A percentile compares a stretch with the other conserved stretches of the same genome.
These are phyloP conservation scores for Xylaria curta DNA, from an alignment of 495 filamentous ascomycete genomes.

Conservation along the genomic window DNA sequence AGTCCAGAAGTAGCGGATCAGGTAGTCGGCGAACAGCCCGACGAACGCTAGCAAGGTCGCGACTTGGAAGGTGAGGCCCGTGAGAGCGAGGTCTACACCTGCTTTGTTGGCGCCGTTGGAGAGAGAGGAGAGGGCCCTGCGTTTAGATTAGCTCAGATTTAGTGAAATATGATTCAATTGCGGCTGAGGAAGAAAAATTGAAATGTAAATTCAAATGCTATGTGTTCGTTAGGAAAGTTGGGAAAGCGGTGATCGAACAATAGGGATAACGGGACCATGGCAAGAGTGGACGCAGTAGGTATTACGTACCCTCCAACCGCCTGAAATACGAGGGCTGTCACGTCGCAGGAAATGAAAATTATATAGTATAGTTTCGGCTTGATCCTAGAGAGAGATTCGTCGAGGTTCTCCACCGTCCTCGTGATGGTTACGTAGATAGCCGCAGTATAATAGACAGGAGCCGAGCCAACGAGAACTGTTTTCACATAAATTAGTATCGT, in stretches of 20 bases:
- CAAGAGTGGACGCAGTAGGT: no score
- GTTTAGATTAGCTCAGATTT: no score
- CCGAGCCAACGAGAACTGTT: slow-evolving; percentile 60
- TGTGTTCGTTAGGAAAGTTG: no score
- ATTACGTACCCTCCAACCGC: slow-evolving; percentile 45
- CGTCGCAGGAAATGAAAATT: slow-evolving; percentile 61
- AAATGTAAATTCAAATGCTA: no score
- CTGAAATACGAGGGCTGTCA: slow-evolving; percentile 58
- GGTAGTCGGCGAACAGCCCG: slow-evolving; percentile 51
- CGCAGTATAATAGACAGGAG: slow-evolving; percentile 63
- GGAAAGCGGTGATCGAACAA: no score
- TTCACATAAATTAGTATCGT: neutral
- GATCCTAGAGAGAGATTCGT: slow-evolving; percentile 57
- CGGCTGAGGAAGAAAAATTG: no score
- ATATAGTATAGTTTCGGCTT: slow-evolving; percentile 57
- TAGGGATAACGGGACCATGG: no score
- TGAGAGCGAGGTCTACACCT: slow-evolving; percentile 58
- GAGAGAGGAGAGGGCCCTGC: slow-evolving; percentile 42
- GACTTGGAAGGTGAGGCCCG: slow-evolving; percentile 55
- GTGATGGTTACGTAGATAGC: slow-evolving; percentile 65
- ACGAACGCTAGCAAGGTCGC: slow-evolving; percentile 51
- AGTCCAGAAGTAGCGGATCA: slow-evolving; percentile 39
- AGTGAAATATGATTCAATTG: no score
- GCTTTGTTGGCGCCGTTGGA: slow-evolving; percentile 31
- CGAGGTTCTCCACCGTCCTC: slow-evolving; percentile 52